These are phyloP conservation scores for Fusarium incarnatum DNA, from an alignment of 2,329 filamentous ascomycete genomes.

Conservation along the genomic window DNA sequence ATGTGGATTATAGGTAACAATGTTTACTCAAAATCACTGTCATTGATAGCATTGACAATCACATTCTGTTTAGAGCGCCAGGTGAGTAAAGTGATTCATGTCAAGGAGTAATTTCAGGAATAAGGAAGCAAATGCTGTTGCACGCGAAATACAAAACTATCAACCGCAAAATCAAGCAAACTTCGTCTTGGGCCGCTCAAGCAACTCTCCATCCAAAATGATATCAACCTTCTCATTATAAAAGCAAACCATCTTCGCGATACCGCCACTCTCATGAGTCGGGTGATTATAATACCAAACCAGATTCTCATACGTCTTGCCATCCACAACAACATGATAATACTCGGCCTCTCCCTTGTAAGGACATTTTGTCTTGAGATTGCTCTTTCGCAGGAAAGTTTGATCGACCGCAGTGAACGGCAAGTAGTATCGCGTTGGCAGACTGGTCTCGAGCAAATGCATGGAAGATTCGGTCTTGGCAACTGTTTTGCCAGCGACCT, in stretches of 20 bases:
- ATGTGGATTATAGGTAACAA: accelerated
- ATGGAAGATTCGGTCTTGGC: constrained; percentile 59
- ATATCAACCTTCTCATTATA: constrained; percentile 77
- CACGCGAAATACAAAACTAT: not conserved
- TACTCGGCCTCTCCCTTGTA: constrained; percentile 76
- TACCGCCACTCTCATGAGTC: constrained; percentile 64
- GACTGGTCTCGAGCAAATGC: constrained; percentile 70
- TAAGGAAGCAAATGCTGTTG: no score
- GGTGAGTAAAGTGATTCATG: not conserved
- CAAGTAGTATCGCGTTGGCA: constrained; percentile 70
- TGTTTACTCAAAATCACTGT: not conserved
- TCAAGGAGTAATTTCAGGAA: not conserved
- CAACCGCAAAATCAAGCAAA: constrained; percentile 30
- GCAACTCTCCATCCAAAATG: constrained; percentile 62
- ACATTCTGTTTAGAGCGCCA: no score
- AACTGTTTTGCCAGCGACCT: constrained; percentile 59
- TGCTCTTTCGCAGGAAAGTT: constrained; percentile 60
- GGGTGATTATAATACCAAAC: constrained; percentile 73
- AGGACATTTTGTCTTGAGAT: constrained; percentile 68
- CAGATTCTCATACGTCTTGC: constrained; percentile 59
- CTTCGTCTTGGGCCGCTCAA: constrained; percentile 48
- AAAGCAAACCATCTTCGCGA: constrained; percentile 71
- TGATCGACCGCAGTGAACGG: constrained; percentile 63
- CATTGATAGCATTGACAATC: not conserved
- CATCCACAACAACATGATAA: constrained; percentile 64